phyloP scores from a whole-genome alignment of 192 early-diverging fungal species.

The Ambispora gerdemannii region DNA sequence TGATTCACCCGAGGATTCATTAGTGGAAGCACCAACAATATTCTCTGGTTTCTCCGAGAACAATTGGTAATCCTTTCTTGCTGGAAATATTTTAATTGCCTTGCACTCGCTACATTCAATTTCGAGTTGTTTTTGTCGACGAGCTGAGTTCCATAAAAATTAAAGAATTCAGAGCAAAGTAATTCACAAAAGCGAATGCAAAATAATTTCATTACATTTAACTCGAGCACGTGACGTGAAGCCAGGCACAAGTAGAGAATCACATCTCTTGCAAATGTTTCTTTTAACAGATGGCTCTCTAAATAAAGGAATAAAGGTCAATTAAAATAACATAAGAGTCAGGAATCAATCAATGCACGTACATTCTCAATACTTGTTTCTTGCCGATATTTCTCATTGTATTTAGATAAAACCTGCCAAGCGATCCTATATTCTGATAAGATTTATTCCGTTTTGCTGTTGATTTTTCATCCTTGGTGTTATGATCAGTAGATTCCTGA shows the following conservation, averaged over 20 bases:
- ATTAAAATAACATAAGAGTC: neutral
- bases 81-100: neutral
- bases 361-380: constrained; percentile 30
- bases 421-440: neutral
- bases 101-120: constrained; percentile 14
- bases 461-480: neutral
- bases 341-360: neutral
- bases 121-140: constrained; percentile 1
- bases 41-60: constrained; percentile 26
- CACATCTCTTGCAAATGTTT: constrained; percentile 22
- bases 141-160: neutral
- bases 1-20: neutral
- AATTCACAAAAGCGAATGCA: neutral
- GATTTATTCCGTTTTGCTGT: neutral
- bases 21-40: neutral
- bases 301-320: neutral
- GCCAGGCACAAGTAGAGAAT: constrained; percentile 24
- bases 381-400: constrained; percentile 28
- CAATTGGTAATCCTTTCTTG: constrained; percentile 2
- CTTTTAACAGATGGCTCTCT: constrained; percentile 30
- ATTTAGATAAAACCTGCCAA: constrained; percentile 23
- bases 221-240: constrained; percentile 24
- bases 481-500: neutral
- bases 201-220: constrained; percentile 25
- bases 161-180: neutral